Evolutionary conservation across 1,284 basidiomycete genomes (phyloP).

Genomic region (Ustanciosporium gigantosporum): DNA sequence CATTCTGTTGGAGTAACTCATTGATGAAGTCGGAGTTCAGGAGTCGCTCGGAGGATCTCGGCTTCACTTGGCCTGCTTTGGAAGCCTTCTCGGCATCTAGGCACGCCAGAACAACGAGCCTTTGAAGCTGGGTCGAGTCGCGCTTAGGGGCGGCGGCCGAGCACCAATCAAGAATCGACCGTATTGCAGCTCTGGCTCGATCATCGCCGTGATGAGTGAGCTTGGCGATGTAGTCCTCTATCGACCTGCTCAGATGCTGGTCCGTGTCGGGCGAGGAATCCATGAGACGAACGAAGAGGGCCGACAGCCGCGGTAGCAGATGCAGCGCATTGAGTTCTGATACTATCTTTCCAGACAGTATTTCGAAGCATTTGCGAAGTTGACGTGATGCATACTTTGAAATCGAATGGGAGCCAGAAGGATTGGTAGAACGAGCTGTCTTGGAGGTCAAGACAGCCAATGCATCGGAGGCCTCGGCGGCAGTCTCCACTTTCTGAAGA

Average conservation of each 20-base stretch:
- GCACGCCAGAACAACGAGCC: not conserved
- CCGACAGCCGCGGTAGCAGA: slow-evolving; percentile 10
- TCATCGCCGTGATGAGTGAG: not conserved
- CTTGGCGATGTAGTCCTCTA: not conserved
- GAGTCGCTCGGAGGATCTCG: slow-evolving; percentile 10
- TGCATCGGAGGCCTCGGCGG: slow-evolving; percentile 21
- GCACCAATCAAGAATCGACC: not conserved
- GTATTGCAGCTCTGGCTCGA: not conserved
- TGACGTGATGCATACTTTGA: no score
- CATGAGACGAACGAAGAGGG: slow-evolving; percentile 5
- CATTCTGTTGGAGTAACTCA: slow-evolving; percentile 1
- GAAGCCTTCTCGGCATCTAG: not conserved
- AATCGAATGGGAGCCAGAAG: no score
- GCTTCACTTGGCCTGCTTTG: not conserved
- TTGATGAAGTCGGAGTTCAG: slow-evolving; percentile 13
- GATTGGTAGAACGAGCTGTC: not conserved
- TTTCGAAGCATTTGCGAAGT: slow-evolving; percentile 7
- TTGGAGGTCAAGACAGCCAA: slow-evolving; percentile 9
- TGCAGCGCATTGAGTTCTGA: slow-evolving; percentile 2
- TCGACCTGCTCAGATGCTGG: not conserved
- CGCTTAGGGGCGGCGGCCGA: not conserved
- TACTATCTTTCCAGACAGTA: slow-evolving; percentile 1
- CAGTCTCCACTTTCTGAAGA: slow-evolving; percentile 6
- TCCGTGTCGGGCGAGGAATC: slow-evolving; percentile 2
- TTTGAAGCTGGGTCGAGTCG: no score